phyloP scores from a whole-genome alignment of 2,329 filamentous ascomycete species.

The Teratosphaeria gauchensis region DNA sequence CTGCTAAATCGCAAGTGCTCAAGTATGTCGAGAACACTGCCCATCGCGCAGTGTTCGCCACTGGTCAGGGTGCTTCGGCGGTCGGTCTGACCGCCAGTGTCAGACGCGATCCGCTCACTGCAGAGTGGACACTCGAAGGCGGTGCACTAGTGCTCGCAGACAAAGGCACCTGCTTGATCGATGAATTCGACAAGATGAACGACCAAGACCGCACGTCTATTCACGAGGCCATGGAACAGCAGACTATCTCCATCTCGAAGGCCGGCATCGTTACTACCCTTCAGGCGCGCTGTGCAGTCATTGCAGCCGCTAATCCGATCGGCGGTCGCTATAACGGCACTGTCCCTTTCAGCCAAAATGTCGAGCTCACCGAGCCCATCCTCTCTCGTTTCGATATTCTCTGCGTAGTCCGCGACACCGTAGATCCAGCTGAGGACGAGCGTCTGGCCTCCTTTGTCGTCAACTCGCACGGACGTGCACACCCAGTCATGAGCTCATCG shows the following conservation, averaged over 20 bases:
- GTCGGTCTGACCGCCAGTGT: constrained; percentile 97
- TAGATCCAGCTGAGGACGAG: constrained; percentile 87
- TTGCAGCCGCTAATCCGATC: constrained; percentile 92
- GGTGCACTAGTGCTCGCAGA: constrained; percentile 92
- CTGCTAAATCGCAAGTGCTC: constrained; percentile 92
- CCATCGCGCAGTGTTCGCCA: constrained; percentile 92
- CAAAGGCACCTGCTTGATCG: constrained; percentile 88
- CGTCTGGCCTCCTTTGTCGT: constrained; percentile 90
- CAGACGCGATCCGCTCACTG: constrained; percentile 85
- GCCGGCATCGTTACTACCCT: constrained; percentile 96
- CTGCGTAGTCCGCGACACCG: constrained; percentile 89
- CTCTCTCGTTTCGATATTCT: constrained; percentile 96
- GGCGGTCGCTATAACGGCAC: constrained; percentile 95
- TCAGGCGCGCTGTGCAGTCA: constrained; percentile 90
- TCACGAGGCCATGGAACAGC: constrained; percentile 99
- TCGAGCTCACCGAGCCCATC: constrained; percentile 94
- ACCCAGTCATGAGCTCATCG: constrained; percentile 47
- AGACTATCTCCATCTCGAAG: constrained; percentile 98
- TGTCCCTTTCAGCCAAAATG: constrained; percentile 90
- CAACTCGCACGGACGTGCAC: constrained; percentile 82
- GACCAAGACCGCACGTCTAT: constrained; percentile 97
- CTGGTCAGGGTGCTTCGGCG: constrained; percentile 90
- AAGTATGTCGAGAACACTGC: constrained; percentile 98
- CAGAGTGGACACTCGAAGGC: constrained; percentile 95
- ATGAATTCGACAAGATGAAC: constrained; percentile 99